Conservation (phyloP, 495 filamentous ascomycete species). For the Tuber borchii region DNA sequence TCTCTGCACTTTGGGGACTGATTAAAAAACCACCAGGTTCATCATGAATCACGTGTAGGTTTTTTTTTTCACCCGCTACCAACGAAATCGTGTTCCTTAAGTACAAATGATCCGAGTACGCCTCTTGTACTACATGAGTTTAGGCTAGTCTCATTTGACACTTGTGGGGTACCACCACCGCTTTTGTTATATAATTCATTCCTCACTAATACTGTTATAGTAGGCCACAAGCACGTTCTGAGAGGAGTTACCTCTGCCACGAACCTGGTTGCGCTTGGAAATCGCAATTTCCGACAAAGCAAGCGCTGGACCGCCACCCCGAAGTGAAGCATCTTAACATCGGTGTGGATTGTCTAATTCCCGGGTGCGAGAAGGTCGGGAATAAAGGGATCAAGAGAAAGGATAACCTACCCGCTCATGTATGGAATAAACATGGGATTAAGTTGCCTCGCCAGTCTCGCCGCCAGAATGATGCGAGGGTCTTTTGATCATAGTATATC, state of each 20-base stretch:
- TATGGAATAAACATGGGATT: neutral
- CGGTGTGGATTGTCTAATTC: constrained; percentile 1
- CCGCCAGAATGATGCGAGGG: too few species aligned
- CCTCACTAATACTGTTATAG: neutral
- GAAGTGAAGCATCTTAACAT: neutral
- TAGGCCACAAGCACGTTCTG: neutral
- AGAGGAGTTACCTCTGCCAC: neutral
- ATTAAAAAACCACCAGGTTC: too few species aligned
- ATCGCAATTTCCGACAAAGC: neutral
- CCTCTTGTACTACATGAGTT: neutral
- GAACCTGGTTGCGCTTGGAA: neutral
- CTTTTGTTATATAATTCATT: neutral
- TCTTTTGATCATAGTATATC: too few species aligned
- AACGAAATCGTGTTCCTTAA: too few species aligned
- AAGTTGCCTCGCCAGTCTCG: neutral
- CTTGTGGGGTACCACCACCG: neutral
- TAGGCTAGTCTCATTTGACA: neutral
- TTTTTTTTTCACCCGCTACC: too few species aligned
- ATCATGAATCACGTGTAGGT: too few species aligned
- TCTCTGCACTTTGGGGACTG: too few species aligned
- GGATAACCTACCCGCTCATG: constrained; percentile 10
- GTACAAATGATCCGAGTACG: too few species aligned
- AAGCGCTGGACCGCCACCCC: constrained; percentile 8
- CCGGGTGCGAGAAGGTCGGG: constrained; percentile 1
- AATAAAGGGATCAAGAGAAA: constrained; percentile 12